Evolutionary conservation across 1,284 basidiomycete genomes (phyloP).

Genomic region (Rhodotorula sp.): DNA sequence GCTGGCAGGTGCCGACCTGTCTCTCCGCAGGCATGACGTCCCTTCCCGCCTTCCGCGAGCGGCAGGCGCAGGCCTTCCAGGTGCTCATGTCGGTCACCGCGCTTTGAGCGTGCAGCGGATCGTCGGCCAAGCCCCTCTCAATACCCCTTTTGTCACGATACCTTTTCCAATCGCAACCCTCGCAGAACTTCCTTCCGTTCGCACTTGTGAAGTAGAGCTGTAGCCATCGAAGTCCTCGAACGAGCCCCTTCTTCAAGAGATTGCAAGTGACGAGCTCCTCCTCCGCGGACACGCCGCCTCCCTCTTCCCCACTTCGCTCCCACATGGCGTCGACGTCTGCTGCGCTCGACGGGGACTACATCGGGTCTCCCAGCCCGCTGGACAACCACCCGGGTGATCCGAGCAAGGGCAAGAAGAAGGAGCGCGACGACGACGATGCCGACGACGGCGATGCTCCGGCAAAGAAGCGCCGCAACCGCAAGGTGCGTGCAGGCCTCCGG

Average conservation of each 20-base stretch:
- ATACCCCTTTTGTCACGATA: background rate
- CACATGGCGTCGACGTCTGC: background rate
- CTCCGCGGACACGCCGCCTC: background rate
- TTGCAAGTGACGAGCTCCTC: too few species aligned
- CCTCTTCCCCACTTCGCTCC: background rate
- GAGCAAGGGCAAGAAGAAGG: constrained; percentile 11
- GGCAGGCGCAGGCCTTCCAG: constrained; percentile 69
- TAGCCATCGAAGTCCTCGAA: background rate
- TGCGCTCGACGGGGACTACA: background rate
- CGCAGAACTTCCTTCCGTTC: background rate
- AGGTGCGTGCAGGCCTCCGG: background rate
- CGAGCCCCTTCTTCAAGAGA: background rate
- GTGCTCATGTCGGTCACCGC: constrained; percentile 58
- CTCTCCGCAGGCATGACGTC: constrained; percentile 57
- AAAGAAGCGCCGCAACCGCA: constrained; percentile 26
- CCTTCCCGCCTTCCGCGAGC: constrained; percentile 67
- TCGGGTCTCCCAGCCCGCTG: background rate
- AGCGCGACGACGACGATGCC: constrained; percentile 1
- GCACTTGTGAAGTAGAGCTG: background rate
- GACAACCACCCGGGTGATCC: background rate
- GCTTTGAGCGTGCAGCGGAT: background rate
- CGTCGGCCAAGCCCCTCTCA: background rate
- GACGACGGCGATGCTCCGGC: constrained; percentile 7
- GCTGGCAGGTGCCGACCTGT: background rate
- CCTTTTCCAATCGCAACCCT: background rate